Conservation (phyloP, 805 yeast genomes). For the Isabelozyma gotoi region DNA sequence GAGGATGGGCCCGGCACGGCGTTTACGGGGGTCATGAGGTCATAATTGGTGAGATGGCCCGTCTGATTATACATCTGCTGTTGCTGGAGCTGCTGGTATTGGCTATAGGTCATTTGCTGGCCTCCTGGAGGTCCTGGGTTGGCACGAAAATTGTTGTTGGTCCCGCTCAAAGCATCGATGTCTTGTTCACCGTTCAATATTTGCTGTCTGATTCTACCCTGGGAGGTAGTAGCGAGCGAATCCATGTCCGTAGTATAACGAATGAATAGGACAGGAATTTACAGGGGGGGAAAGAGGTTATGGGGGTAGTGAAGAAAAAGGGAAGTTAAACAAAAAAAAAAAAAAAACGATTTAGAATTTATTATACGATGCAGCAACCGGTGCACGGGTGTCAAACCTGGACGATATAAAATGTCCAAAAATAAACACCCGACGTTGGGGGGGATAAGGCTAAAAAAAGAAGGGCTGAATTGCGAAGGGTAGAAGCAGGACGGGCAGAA, state of each 20-base stretch:
- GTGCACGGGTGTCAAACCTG: too few species aligned
- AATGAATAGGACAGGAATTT: not conserved
- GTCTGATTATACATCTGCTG: not conserved
- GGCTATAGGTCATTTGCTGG: slow-evolving; percentile 1
- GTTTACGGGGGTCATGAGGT: slow-evolving; percentile 24
- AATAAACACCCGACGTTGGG: too few species aligned
- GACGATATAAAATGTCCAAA: too few species aligned
- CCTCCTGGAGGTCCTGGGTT: slow-evolving; percentile 2
- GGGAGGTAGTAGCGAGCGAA: slow-evolving; percentile 3
- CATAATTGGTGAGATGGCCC: slow-evolving; percentile 18
- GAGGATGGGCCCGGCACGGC: slow-evolving; percentile 4
- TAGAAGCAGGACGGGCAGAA: too few species aligned
- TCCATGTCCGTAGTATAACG: not conserved
- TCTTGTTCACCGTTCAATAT: slow-evolving; percentile 30
- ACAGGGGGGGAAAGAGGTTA: not conserved
- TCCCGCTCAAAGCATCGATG: slow-evolving; percentile 18
- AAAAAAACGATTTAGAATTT: not conserved
- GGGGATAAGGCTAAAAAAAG: too few species aligned
- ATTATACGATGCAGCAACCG: not conserved
- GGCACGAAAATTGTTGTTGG: slow-evolving; percentile 8
- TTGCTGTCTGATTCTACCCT: slow-evolving; percentile 32
- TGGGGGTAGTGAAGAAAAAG: not conserved
- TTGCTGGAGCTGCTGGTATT: slow-evolving; percentile 7
- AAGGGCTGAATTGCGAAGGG: too few species aligned
- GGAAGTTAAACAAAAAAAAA: not conserved